Conservation (phyloP, 805 yeast species). For the Candida anglica region DNA sequence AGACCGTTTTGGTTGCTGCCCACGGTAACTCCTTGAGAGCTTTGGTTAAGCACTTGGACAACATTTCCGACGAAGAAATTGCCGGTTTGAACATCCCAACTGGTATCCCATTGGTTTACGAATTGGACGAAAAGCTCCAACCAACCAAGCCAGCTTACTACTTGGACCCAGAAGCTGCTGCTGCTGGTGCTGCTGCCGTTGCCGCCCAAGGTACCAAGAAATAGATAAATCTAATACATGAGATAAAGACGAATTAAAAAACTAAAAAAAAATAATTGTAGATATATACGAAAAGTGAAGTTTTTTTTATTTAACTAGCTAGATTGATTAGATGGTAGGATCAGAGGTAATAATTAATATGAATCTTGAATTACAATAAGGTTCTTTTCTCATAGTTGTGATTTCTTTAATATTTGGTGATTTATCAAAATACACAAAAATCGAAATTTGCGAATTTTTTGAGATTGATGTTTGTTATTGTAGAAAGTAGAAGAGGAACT, state of each 20-base stretch:
- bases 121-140: constrained; percentile 79
- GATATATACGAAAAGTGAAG: too few species aligned
- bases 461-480: too few species aligned
- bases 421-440: too few species aligned
- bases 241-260: background rate
- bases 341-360: too few species aligned
- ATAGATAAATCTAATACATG: constrained; percentile 11
- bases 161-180: constrained; percentile 99
- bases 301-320: too few species aligned
- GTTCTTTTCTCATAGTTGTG: too few species aligned
- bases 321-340: too few species aligned
- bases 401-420: too few species aligned
- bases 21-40: constrained; percentile 99
- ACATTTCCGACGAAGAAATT: constrained; percentile 86
- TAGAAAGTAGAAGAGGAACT: too few species aligned
- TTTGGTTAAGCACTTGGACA: constrained; percentile 91
- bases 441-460: too few species aligned
- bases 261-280: background rate
- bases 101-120: constrained; percentile 97
- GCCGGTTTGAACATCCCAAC: constrained; percentile 97
- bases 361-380: too few species aligned
- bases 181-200: constrained; percentile 99
- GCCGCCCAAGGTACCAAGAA: constrained; percentile 82
- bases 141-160: constrained; percentile 93
- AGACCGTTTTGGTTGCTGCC: constrained; percentile 91